These are phyloP conservation scores for Bipolaris gigantea DNA, from an alignment of 2,329 filamentous ascomycete species.

Conservation along the genomic window DNA sequence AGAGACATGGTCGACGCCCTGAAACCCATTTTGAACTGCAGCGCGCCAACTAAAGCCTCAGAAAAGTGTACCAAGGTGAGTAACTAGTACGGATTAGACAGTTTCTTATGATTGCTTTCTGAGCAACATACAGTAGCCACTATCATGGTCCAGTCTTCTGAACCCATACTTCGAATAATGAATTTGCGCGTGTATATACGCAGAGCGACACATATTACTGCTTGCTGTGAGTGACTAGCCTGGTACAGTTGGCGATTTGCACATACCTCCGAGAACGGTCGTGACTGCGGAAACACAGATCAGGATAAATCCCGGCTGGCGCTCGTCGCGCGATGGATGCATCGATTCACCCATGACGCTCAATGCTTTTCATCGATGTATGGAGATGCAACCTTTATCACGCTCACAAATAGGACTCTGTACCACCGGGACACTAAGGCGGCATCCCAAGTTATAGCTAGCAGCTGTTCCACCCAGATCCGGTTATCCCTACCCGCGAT, in stretches of 20 bases:
- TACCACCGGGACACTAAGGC: too few species aligned
- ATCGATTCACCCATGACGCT: too few species aligned
- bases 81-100: conserved; percentile 16
- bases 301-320: conserved; percentile 4
- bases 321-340: too few species aligned
- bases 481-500: too few species aligned
- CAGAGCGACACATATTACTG: conserved; percentile 32
- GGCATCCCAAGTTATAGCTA: too few species aligned
- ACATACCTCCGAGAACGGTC: conserved; percentile 26
- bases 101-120: background rate
- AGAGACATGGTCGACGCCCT: conserved; percentile 20
- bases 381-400: too few species aligned
- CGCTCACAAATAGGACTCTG: too few species aligned
- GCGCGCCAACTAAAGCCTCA: conserved; percentile 23
- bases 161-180: conserved; percentile 31
- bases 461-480: too few species aligned
- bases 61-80: conserved; percentile 32
- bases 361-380: too few species aligned
- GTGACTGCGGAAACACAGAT: conserved; percentile 26
- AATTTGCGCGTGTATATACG: conserved; percentile 25
- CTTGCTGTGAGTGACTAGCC: conserved; percentile 1
- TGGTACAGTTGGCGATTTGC: background rate
- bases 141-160: conserved; percentile 37
- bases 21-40: conserved; percentile 30
- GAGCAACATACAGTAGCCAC: conserved; percentile 26